Percentiles rank a stretch among this genome's conserved stretches.
These are phyloP conservation scores for Starmerella sirachaensis DNA, from an alignment of 805 yeast genomes.

Conservation along the genomic window DNA sequence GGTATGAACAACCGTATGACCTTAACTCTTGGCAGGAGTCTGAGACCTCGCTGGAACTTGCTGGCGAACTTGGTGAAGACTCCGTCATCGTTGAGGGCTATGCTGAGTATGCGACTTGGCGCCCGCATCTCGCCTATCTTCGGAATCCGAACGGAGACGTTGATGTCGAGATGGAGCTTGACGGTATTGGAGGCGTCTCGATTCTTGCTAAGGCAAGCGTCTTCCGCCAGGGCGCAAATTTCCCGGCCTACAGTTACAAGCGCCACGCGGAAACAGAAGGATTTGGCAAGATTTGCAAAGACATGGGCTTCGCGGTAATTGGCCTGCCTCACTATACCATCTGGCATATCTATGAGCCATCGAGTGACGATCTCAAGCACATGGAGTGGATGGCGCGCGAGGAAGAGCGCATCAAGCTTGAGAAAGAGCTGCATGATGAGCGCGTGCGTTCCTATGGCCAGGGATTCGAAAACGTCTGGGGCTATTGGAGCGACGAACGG, in stretches of 20 bases:
- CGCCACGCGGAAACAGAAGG: constrained; percentile 98
- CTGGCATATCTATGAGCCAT: constrained; percentile 97
- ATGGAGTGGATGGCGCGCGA: constrained; percentile 38
- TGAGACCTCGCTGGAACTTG: constrained; percentile 45
- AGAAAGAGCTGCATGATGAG: constrained; percentile 27
- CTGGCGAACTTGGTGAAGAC: constrained; percentile 62
- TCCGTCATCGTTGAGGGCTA: constrained; percentile 96
- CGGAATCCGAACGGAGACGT: constrained; percentile 94
- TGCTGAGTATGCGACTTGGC: constrained; percentile 95
- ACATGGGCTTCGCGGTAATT: constrained; percentile 77
- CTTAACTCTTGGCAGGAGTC: constrained; percentile 94
- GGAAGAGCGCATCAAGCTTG: constrained; percentile 30
- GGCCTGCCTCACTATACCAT: constrained; percentile 94
- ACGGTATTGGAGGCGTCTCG: constrained; percentile 97
- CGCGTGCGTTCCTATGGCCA: constrained; percentile 45
- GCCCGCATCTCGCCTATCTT: constrained; percentile 90
- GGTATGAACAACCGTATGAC: constrained; percentile 88
- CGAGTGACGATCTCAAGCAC: constrained; percentile 79
- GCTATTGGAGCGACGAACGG: constrained; percentile 63
- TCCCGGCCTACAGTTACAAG: constrained; percentile 92
- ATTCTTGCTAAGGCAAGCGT: constrained; percentile 78
- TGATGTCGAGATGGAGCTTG: constrained; percentile 81
- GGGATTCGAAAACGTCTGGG: constrained; percentile 66
- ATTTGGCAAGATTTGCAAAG: constrained; percentile 77
- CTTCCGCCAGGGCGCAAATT: constrained; percentile 78